phyloP scores from a whole-genome alignment of 2,329 filamentous ascomycete genomes.

The Neonectria ditissima region DNA sequence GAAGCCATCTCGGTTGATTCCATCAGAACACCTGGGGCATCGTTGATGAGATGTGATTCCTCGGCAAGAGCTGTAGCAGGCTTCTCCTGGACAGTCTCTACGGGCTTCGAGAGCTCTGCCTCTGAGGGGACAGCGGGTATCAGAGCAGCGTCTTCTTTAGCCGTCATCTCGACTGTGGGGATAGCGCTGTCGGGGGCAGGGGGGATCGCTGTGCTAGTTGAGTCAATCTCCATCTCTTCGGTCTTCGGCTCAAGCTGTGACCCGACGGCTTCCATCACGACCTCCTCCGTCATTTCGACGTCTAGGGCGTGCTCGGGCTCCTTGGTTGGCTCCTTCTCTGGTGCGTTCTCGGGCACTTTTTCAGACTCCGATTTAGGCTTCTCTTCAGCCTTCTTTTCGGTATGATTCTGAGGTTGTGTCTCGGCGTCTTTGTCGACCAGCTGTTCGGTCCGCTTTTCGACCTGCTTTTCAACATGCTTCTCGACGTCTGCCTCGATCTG shows the following conservation, averaged over 20 bases:
- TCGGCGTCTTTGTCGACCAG: neutral
- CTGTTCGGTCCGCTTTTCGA: slow-evolving; percentile 1
- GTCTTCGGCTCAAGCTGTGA: slow-evolving; percentile 50
- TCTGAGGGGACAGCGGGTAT: slow-evolving; percentile 13
- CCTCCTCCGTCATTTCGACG: neutral
- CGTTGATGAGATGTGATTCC: slow-evolving; percentile 9
- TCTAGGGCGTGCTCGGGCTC: neutral
- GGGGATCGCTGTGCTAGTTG: slow-evolving; percentile 25
- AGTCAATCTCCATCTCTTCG: slow-evolving; percentile 57
- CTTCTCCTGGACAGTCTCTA: slow-evolving; percentile 12
- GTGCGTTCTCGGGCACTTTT: neutral
- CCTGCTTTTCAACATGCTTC: neutral
- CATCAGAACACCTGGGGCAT: slow-evolving; percentile 32
- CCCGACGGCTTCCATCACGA: neutral
- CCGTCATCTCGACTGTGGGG: slow-evolving; percentile 12
- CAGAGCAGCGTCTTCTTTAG: neutral
- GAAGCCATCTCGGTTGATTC: slow-evolving; percentile 48
- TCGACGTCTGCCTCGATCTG: slow-evolving; percentile 17
- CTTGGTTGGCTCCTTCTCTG: slow-evolving; percentile 2
- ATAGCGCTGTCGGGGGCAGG: slow-evolving; percentile 23
- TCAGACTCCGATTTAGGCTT: neutral
- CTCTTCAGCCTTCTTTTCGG: neutral
- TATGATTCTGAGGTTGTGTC: neutral
- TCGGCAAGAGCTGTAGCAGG: slow-evolving; percentile 1
- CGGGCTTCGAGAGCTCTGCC: slow-evolving; percentile 14